Evolutionary conservation across 768 basidiomycete species (phyloP), one percentile per base, ranked within the genome.

Genomic region (Amanita phalloides): DNA sequence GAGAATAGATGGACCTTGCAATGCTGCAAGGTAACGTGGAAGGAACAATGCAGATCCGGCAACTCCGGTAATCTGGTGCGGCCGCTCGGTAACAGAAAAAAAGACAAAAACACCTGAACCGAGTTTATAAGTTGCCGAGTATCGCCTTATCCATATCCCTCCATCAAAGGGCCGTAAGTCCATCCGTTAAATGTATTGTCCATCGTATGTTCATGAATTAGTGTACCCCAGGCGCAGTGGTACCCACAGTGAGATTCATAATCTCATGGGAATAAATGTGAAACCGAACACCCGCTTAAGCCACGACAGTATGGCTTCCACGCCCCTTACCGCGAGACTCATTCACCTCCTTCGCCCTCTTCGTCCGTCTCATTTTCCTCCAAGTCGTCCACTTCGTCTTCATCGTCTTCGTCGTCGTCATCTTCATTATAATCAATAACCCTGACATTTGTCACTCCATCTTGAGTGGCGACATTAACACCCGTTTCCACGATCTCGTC

Each of bases 401-500:
- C 57, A 4, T 56, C 58, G 1, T 65, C 66, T 10, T 64, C 55
- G 32, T 56, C 56, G 37, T 55, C 8, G n/a, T 38, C 56, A 32
- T 57, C 54, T 8, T 57, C 56, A 13, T 56, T 56, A 23, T 58
- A 57, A 0, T 58, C 64, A 5, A 58, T 61, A 14, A 69, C 60
- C 21, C 56, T 59, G 23, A 44, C 48, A 23, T 58, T 17, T 11
- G 32, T 56, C 49, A 56, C 53, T 45, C 48, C 26, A 6, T 23
- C 55, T 26, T 52, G 47, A 20, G 52, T 46, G 7, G 57, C 46
- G 6, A 60, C 57, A 60, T 60, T 58, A 51, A 62, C 68, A 14
- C 74, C 72, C 5, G 55, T 44, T 13, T 68, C 59, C 13, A 75
- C 68, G 28, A 78, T 60, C 17, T 53, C 54, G 54, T 74, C 71